phyloP scores from a whole-genome alignment of 2,329 filamentous ascomycete species.

The Penicillium brevicompactum region DNA sequence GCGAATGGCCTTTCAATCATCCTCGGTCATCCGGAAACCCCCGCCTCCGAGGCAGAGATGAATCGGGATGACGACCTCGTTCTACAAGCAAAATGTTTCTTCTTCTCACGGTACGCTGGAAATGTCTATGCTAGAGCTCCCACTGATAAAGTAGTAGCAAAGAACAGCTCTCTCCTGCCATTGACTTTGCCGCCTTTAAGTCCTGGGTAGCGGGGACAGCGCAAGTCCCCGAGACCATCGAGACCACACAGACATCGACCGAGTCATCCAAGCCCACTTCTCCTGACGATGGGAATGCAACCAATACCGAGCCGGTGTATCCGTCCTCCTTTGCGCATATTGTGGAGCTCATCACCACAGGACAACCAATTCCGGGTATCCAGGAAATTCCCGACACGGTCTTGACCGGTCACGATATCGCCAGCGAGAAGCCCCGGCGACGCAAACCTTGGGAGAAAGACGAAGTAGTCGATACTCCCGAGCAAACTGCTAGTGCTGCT shows the following conservation, averaged over 20 bases:
- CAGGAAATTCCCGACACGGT: slow-evolving; percentile 82
- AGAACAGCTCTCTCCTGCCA: slow-evolving; percentile 40
- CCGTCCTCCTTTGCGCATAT: slow-evolving; percentile 84
- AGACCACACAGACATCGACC: slow-evolving; percentile 1
- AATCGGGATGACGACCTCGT: slow-evolving; percentile 44
- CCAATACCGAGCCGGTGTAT: slow-evolving; percentile 60
- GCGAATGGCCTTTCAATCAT: slow-evolving; percentile 51
- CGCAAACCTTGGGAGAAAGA: slow-evolving; percentile 81
- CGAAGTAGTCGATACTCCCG: slow-evolving; percentile 15
- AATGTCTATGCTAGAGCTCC: background rate
- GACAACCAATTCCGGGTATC: slow-evolving; percentile 83
- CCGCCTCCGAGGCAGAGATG: slow-evolving; percentile 43
- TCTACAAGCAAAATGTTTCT: slow-evolving; percentile 51
- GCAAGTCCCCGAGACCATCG: background rate
- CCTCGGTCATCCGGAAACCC: slow-evolving; percentile 43
- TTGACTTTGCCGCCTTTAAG: slow-evolving; percentile 71
- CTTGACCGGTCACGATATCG: slow-evolving; percentile 67
- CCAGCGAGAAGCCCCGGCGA: slow-evolving; percentile 55
- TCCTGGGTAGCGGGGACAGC: slow-evolving; percentile 54
- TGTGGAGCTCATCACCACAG: slow-evolving; percentile 79
- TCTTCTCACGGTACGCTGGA: slow-evolving; percentile 45
- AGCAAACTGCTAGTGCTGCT: slow-evolving; percentile 6
- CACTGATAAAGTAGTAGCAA: slow-evolving; percentile 34
- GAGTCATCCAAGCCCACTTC: slow-evolving; percentile 10
- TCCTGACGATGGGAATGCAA: slow-evolving; percentile 5